Evolutionary conservation across 345 rosid species (phyloP).

Genomic region (Capsella bursapastoris): DNA sequence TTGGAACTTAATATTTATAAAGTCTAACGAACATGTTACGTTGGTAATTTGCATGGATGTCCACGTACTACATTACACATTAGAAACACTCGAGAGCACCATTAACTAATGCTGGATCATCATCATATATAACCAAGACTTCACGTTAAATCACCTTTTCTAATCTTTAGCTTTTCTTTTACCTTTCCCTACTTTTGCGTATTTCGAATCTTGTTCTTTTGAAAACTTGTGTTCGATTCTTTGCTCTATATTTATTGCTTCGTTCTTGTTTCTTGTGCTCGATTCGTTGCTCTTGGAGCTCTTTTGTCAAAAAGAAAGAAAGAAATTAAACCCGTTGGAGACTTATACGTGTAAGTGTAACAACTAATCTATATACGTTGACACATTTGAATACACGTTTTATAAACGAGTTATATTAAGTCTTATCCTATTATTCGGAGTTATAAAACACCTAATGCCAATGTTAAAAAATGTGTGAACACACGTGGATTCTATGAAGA

Average conservation of each 20-base stretch:
- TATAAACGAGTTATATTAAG: neutral
- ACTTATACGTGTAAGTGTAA: neutral
- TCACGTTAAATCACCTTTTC: neutral
- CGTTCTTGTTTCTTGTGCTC: neutral
- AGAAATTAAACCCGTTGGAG: neutral
- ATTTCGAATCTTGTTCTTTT: neutral
- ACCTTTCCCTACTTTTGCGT: neutral
- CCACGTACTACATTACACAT: neutral
- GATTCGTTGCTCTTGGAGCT: neutral
- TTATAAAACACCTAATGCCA: conserved; percentile 9
- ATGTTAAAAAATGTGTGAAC: neutral
- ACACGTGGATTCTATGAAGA: conserved; percentile 27
- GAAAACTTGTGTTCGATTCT: conserved; percentile 1
- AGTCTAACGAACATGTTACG: neutral
- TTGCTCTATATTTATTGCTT: neutral
- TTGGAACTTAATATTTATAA: neutral
- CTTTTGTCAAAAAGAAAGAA: neutral
- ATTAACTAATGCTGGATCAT: conserved; percentile 5
- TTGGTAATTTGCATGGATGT: neutral
- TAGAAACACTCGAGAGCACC: neutral
- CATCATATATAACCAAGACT: neutral
- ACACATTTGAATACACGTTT: neutral
- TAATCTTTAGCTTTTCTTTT: neutral
- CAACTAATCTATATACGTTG: neutral
- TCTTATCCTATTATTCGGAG: neutral